Evolutionary conservation across 768 basidiomycete genomes (phyloP).

Genomic region (Lactarius pseudohatsudake): DNA sequence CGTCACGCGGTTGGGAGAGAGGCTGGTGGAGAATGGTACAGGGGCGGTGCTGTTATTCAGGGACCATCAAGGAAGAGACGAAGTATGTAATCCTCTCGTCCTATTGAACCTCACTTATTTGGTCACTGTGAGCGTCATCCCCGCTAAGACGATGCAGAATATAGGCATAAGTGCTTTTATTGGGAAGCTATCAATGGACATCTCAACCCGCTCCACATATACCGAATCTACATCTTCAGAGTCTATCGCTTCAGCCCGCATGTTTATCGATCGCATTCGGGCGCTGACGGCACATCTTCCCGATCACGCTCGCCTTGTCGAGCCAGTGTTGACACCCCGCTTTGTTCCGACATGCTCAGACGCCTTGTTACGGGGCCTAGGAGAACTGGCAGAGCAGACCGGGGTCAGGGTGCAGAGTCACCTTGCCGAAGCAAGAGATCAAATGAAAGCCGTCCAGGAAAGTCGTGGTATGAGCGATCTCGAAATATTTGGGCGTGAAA

Average conservation of each 20-base stretch:
- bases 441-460: constrained; percentile 67
- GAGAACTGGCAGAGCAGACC: constrained; percentile 47
- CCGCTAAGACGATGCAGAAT: constrained; percentile 70
- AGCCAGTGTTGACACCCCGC: constrained; percentile 85
- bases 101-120: not conserved
- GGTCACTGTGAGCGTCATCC: constrained; percentile 55
- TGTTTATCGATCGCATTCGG: constrained; percentile 57
- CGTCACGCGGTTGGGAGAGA: constrained; percentile 61
- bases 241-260: constrained; percentile 50
- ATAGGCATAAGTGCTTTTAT: constrained; percentile 77
- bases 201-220: constrained; percentile 69
- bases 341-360: constrained; percentile 89
- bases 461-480: constrained; percentile 67
- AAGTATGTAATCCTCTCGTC: constrained; percentile 53
- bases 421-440: constrained; percentile 75
- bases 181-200: constrained; percentile 93
- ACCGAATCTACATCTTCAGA: constrained; percentile 54
- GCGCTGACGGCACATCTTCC: constrained; percentile 43
- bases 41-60: constrained; percentile 77
- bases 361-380: constrained; percentile 62
- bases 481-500: constrained; percentile 70
- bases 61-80: constrained; percentile 77
- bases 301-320: constrained; percentile 52
- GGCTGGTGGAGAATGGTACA: constrained; percentile 74
- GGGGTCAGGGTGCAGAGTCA: constrained; percentile 74